A percentile compares a stretch with the other conserved stretches of the same genome.
Conservation (phyloP, 2,329 filamentous ascomycete genomes). For the Penicillium sp. region DNA sequence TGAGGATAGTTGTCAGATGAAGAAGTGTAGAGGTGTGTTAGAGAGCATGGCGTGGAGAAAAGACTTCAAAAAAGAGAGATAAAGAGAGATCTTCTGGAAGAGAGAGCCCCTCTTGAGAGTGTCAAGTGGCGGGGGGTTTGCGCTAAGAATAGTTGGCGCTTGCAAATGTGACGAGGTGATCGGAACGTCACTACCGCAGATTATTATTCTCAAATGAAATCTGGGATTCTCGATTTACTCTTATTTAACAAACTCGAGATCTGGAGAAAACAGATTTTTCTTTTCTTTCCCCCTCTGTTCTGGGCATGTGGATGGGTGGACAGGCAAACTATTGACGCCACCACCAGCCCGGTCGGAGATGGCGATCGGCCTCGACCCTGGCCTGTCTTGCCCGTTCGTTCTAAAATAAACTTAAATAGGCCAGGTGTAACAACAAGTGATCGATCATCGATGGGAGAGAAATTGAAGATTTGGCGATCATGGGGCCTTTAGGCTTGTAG, state of each 20-base stretch:
- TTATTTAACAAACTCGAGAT: not conserved
- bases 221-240: not conserved
- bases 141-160: conserved; percentile 34
- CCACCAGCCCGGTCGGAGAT: conserved; percentile 25
- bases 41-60: conserved; percentile 17
- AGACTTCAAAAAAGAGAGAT: not conserved
- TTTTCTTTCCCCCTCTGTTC: not conserved
- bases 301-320: not conserved
- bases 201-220: not conserved
- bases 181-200: not conserved
- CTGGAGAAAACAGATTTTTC: conserved; percentile 12
- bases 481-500: not conserved
- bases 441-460: not conserved
- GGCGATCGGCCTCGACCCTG: conserved; percentile 20
- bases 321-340: conserved; percentile 32
- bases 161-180: conserved; percentile 20
- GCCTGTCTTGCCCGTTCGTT: conserved; percentile 18
- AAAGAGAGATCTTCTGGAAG: not conserved
- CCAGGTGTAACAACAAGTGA: conserved; percentile 6
- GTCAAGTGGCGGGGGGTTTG: conserved; percentile 22
- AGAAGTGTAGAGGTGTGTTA: conserved; percentile 22
- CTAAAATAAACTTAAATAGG: conserved; percentile 24
- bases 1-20: conserved; percentile 17
- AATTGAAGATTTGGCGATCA: not conserved
- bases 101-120: not conserved